Evolutionary conservation across 1,284 basidiomycete species (phyloP), one percentile per base, ranked within the genome.

Genomic region (Malassezia cuniculi): DNA sequence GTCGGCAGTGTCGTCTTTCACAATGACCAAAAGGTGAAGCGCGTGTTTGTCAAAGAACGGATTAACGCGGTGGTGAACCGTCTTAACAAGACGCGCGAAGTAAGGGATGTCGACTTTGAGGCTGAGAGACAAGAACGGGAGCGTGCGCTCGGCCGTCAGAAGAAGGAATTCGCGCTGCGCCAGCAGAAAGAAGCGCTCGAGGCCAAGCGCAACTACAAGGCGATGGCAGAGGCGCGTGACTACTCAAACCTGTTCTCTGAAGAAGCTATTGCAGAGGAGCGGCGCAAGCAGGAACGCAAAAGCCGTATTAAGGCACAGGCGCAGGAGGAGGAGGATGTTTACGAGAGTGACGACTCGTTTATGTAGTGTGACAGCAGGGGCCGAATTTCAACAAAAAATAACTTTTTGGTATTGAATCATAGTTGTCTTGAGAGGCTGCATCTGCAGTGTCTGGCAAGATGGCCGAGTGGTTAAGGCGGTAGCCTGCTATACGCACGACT

Each of bases 1-100:
- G 79, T 89, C 2, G 90, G 93, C 0, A 81, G 89, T 57, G 93
- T 97, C 0, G 81, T 85, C 0, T 97, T 97, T 67, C 82, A 90
- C 57, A 82, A 74, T 41, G 86, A 94, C 65, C 83, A 86, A 57
- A 75, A 75, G 19, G 56, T 62, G 2, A 55, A 54, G 20, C 30
- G 58, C 79, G 82, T 85, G 4, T 76, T 90, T 60, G 72, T 95
- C 8, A 63, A 74, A 1, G 79, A 79, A 40, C 78, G 87, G 27
- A 82, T 93, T 52, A 97, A 95, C 59, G 68, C 74, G 3, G 83
- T 94, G 41, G 82, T 97, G 18, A 95, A 95, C 60, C 76, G 90
- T 14, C 70, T 97, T 31, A 90, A 89, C 71, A 97, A 95, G 72
- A 94, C 89, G 10, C 94, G 89, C 60, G 70, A 77, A 27, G 62